These are phyloP conservation scores for Curvularia lunata DNA, from an alignment of 2,329 filamentous ascomycete genomes.

Conservation along the genomic window DNA sequence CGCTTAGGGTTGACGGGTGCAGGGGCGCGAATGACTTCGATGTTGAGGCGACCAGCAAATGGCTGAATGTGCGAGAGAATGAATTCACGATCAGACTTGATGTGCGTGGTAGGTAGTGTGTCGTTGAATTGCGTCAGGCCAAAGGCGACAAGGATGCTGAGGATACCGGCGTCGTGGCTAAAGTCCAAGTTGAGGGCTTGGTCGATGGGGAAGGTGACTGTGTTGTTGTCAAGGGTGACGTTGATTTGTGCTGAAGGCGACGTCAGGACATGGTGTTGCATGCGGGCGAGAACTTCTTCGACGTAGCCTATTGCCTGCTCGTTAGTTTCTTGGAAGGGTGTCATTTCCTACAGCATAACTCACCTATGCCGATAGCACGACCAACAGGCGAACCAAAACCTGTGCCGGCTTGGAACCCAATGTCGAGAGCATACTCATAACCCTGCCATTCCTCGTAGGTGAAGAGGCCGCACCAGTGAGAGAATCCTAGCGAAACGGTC, in stretches of 20 bases:
- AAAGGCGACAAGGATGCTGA: conserved; percentile 73
- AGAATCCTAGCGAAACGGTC: conserved; percentile 77
- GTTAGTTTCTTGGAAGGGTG: background rate
- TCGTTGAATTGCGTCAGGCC: conserved; percentile 72
- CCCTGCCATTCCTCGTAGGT: conserved; percentile 76
- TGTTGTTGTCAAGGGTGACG: conserved; percentile 71
- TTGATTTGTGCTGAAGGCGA: conserved; percentile 59
- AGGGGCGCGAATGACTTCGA: conserved; percentile 74
- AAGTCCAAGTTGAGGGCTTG: conserved; percentile 80
- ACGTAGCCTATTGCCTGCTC: conserved; percentile 53
- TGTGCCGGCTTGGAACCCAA: conserved; percentile 67
- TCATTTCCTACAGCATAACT: too few relatives aligned
- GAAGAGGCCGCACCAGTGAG: conserved; percentile 75
- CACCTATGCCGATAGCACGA: conserved; percentile 72
- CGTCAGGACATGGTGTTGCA: conserved; percentile 66
- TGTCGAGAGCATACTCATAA: conserved; percentile 74
- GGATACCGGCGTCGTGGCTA: conserved; percentile 77
- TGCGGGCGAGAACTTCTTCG: conserved; percentile 73
- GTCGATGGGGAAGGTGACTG: conserved; percentile 73
- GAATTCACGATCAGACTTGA: conserved; percentile 65
- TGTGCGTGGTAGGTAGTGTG: conserved; percentile 61
- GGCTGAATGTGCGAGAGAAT: conserved; percentile 72
- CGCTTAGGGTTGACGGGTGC: conserved; percentile 58
- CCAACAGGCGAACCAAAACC: conserved; percentile 70
- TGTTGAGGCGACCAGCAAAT: conserved; percentile 74